Evolutionary conservation across 306 rosid genomes (phyloP), one percentile per base, ranked within the genome.

Genomic region (Dalbergia cultrata): DNA sequence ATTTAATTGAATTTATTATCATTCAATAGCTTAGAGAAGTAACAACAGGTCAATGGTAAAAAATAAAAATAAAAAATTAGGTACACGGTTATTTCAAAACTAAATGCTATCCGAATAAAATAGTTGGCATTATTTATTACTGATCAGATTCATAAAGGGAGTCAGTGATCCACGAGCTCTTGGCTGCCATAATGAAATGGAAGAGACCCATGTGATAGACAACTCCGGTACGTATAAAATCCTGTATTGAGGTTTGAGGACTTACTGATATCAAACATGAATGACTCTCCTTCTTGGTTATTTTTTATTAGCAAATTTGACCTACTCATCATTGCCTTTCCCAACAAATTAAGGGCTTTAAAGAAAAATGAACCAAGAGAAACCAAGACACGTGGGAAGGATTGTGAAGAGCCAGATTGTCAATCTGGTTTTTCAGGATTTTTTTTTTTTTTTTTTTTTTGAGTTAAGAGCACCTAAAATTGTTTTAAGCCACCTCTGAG

Each of bases 371-470:
- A 86, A 89, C 75, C 76, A 39, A 88, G 86, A 69, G 70, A 81
- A 82, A 83, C 47, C 64, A 59, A 67, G 43, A 5, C 70, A n/a
- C n/a, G 62, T 52, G 70, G 63, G 19, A 54, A 73, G 18, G 65
- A 34, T 80, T 71, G 43, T 84, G 80, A 67, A 79, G 80, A 81
- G 71, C 83, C 86, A 87, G 86, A 86, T 59, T 26, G 17, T 54
- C 34, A 8, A 39, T 78, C 84, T 91, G 90, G 90, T 82, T 85
- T 79, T 87, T 87, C n/a, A n/a, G n/a, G n/a, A n/a, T n/a, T n/a
- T n/a, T n/a, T n/a, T 1, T n/a, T n/a, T n/a, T n/a, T n/a, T n/a
- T n/a, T n/a, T n/a, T n/a, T n/a, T n/a, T n/a, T n/a, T n/a, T n/a
- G n/a, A n/a, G n/a, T n/a, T n/a, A n/a, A n/a, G n/a, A n/a, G n/a